Evolutionary conservation across 192 early-diverging fungal genomes (phyloP), one percentile per base, ranked within the genome.

Genomic region (Entomortierella beljakovae): DNA sequence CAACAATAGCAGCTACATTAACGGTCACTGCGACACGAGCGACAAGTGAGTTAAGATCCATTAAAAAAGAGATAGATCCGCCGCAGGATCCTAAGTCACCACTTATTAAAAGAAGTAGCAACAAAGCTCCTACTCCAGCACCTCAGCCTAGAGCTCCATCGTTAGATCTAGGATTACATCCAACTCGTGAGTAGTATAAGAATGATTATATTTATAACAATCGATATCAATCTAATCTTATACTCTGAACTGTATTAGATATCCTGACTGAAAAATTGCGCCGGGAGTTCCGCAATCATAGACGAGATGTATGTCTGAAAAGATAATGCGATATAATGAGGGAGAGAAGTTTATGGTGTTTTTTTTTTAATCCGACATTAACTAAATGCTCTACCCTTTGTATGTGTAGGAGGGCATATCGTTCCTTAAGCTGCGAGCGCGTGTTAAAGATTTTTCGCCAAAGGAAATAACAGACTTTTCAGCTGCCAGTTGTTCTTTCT

Each of bases 381-480:
- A 26, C 26, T 46, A 4, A 8, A 60, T 43, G 28, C 9, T 43
- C 26, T 23, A 49, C 42, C 2, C 22, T 3, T 13, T 11, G 31
- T 20, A n/a, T n/a, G n/a, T n/a, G n/a, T 37, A 2, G 22, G 56
- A 74, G 62, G 50, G 29, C 34, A 26, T 35, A 3, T 37, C 26
- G 28, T 74, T 37, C 13, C 1, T 66, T 4, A 60, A 20, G 26
- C 6, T 66, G 37, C 18, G 31, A 0, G 64, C 57, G 2, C n/a
- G 57, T 13, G 64, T 75, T 3, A 26, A 34, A 5, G 59, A 35
- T 28, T 77, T 57, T 51, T 29, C 48, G 8, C 73, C 73, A 0
- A n/a, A 26, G 35, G 22, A 51, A 10, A 63, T 77, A 23, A 43
- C 35, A 9, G 43, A 68, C 37, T 77, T 77, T 49, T 62, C 66